A percentile compares a stretch with the other conserved stretches of the same genome.
These are phyloP conservation scores for Cyberlindnera euphorbiae DNA, from an alignment of 805 yeast genomes.

Conservation along the genomic window DNA sequence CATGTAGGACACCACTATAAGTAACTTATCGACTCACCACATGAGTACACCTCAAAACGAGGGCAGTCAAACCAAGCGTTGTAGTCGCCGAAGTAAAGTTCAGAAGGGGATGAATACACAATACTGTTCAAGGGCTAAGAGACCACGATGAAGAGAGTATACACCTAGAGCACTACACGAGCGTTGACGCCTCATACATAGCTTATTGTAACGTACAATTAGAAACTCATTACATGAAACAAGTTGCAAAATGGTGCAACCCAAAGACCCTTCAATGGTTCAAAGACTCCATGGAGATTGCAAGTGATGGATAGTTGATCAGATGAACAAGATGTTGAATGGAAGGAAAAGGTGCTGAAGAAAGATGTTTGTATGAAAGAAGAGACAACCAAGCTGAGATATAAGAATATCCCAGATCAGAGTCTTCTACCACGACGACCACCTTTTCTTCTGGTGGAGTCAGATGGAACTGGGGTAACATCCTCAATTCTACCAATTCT, in stretches of 20 bases:
- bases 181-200: not conserved
- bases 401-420: slow-evolving; percentile 33
- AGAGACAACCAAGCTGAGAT: slow-evolving; percentile 9
- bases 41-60: too few relatives aligned
- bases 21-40: too few relatives aligned
- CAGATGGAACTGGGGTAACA: slow-evolving; percentile 99
- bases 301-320: not conserved
- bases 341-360: not conserved
- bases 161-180: not conserved
- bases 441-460: slow-evolving; percentile 99
- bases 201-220: slow-evolving; percentile 28
- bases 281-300: slow-evolving; percentile 7
- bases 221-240: slow-evolving; percentile 25
- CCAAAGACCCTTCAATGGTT: slow-evolving; percentile 3
- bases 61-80: too few relatives aligned
- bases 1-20: too few relatives aligned
- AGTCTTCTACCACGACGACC: slow-evolving; percentile 99
- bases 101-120: too few relatives aligned
- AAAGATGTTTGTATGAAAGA: slow-evolving; percentile 1
- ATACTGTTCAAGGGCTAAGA: too few relatives aligned
- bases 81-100: too few relatives aligned
- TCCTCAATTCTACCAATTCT: slow-evolving; percentile 99
- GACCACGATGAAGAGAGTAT: too few relatives aligned
- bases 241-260: slow-evolving; percentile 18
- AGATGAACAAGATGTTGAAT: slow-evolving; percentile 13